Evolutionary conservation across 495 filamentous ascomycete genomes (phyloP).

Genomic region (Penicillium diatomitis): DNA sequence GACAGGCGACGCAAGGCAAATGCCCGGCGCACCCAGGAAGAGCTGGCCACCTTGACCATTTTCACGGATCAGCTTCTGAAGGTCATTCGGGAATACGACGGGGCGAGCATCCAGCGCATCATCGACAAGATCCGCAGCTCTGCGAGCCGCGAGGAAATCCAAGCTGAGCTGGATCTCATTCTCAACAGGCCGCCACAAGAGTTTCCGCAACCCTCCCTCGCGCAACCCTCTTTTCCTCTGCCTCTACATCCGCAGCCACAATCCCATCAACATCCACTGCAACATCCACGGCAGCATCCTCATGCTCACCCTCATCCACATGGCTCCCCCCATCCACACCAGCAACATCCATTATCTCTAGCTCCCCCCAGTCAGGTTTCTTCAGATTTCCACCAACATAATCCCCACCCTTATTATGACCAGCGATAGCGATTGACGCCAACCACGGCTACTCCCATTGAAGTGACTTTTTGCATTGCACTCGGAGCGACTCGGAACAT

Average conservation of each 20-base stretch:
- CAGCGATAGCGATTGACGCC: too few relatives aligned
- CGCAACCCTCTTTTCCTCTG: not conserved
- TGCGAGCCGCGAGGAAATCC: slow-evolving; percentile 14
- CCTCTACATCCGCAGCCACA: not conserved
- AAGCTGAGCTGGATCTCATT: slow-evolving; percentile 1
- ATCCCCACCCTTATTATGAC: too few relatives aligned
- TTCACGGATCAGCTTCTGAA: slow-evolving; percentile 24
- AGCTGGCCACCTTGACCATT: slow-evolving; percentile 17
- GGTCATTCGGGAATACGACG: slow-evolving; percentile 18
- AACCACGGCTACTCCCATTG: too few relatives aligned
- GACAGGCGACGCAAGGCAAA: slow-evolving; percentile 35
- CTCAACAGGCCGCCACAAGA: not conserved
- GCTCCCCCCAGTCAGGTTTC: too few relatives aligned
- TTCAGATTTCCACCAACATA: too few relatives aligned
- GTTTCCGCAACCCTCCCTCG: not conserved
- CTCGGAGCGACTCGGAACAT: too few relatives aligned
- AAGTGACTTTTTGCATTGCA: too few relatives aligned
- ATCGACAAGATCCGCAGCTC: slow-evolving; percentile 20
- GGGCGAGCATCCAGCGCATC: slow-evolving; percentile 11
- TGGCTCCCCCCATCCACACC: too few relatives aligned
- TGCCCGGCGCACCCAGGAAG: slow-evolving; percentile 23
- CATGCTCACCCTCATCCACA: too few relatives aligned
- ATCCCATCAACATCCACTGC: too few relatives aligned
- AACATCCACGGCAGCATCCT: too few relatives aligned
- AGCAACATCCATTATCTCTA: too few relatives aligned